Evolutionary conservation across 2,329 filamentous ascomycete genomes (phyloP), one percentile per base, ranked within the genome.

Genomic region (Delphinella strobiligena): DNA sequence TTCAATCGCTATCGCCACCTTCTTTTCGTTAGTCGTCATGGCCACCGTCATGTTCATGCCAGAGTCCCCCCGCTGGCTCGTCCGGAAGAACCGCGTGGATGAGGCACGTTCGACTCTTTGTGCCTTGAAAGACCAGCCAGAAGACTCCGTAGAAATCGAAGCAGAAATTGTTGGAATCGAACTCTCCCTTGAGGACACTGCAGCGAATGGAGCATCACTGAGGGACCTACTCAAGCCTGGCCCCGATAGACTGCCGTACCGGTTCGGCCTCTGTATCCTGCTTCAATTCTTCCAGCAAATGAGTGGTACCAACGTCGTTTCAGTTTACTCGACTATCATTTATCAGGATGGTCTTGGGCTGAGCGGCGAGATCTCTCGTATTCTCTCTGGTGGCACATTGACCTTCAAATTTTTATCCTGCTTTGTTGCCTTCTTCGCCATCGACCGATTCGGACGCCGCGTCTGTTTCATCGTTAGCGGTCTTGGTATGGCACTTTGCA

Each of bases 331-430:
- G 15, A 52, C 52, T 8, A 51, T 46, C n/a, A 50, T 54, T 22
- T 55, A 53, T 44, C 43, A 51, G 12, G 43, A 51, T 41, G 46
- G 48, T 38, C 60, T 68, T 3, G 58, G 58, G 19, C 49, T 67
- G 44, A 51, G 50, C 39, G 50, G 50, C 11, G 58, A 64, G 36
- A 50, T 54, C 1, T 58, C 64, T 11, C 57, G 59, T n/a, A 53
- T 67, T 35, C 58, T 71, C 5, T 61, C 66, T 5, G 65, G 58
- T 3, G 68, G 66, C 19, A 69, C 69, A 10, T 55, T 75, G 22
- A 74, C 72, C 4, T 75, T 48, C 48, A 74, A 75, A 50, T 72
- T 72, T 49, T 47, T 72, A 15, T 68, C 65, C 22, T 68, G 64
- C 14, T 66, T 71, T 51, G 53, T 70, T 29, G 62, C 66, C 31